phyloP scores from a whole-genome alignment of 495 filamentous ascomycete genomes.

The Neurospora hispaniola region DNA sequence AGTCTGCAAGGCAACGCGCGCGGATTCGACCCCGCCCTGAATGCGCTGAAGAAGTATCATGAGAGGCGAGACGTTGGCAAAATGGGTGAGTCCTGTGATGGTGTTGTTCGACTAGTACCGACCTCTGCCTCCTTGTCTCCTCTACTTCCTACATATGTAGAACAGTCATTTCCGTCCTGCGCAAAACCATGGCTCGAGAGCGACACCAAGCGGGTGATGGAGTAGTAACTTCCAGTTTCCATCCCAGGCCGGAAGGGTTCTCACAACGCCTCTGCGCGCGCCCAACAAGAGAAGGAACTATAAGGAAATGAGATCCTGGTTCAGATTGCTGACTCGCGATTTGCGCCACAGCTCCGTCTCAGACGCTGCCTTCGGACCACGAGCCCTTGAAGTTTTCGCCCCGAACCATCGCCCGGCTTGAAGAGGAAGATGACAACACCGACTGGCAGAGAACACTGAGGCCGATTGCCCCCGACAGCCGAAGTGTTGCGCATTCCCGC shows the following conservation, averaged over 20 bases:
- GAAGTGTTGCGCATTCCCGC: constrained; percentile 36
- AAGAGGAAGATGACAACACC: constrained; percentile 28
- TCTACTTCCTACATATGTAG: not conserved
- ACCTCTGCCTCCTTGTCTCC: not conserved
- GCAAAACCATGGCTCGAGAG: not conserved
- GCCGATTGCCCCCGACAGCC: constrained; percentile 22
- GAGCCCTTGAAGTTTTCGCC: constrained; percentile 35
- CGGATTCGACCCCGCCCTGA: not conserved
- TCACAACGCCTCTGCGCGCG: not conserved
- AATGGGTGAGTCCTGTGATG: constrained; percentile 24
- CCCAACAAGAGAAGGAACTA: not conserved
- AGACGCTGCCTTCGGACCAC: constrained; percentile 42
- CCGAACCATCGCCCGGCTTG: constrained; percentile 30
- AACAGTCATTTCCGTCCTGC: not conserved
- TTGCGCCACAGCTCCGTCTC: constrained; percentile 36
- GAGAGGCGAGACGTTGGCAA: constrained; percentile 19
- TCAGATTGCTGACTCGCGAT: constrained; percentile 13
- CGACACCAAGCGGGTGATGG: not conserved
- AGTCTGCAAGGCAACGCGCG: not conserved
- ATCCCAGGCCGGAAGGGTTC: not conserved
- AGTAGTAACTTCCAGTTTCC: not conserved
- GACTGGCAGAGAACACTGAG: constrained; percentile 37
- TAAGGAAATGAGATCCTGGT: not conserved
- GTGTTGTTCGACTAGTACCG: not conserved
- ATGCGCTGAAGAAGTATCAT: constrained; percentile 12